Evolutionary conservation across 495 filamentous ascomycete species (phyloP), one percentile per base, ranked within the genome.

Genomic region (Talaromyces liani): DNA sequence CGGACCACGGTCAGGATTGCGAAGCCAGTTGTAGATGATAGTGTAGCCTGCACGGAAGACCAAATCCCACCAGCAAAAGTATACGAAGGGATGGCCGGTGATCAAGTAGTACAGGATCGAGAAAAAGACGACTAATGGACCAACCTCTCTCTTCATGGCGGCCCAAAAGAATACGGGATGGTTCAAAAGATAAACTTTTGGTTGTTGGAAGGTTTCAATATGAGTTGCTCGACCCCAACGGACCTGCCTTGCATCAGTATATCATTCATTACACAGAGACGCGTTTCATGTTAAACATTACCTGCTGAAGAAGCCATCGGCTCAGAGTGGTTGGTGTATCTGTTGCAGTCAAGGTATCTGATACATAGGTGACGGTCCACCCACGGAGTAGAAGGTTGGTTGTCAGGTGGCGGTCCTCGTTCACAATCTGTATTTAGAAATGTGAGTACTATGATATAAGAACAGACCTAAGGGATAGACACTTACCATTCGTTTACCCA

Each of bases 181-280:
- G 49, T 66, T 71, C 34, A 73, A 66, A 33, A 70, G 65, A 65
- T 75, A 75, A 25, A 75, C 58, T 51, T 67, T 63, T 2, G 72
- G 72, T 59, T 71, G 69, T 61, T 75, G 72, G 64, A 75, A 73
- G 16, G 71, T 67, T 65, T 75, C 72, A 27, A 75, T 73, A 58
- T 75, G 72, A 6, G 65, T 69, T 20, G 72, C 71, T 53, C 72
- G 71, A 22, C 66, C 65, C 72, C 72, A 75, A 33, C 72, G 71
- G 27, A 56, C 53, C 53, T 56, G 22, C n/a, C 22, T 14, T 27
- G 53, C 20, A 56, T 56, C 10, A 56, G 53, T 29, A 54, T 31
- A 31, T 31, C 29, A 31, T 7, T 54, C 49, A 54, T 25, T 20
- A 5, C 18, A 3, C 24, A 22, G 10, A 53, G 4, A 24, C 18